phyloP scores from a whole-genome alignment of 1,284 basidiomycete genomes.

The Leccinum holopus region DNA sequence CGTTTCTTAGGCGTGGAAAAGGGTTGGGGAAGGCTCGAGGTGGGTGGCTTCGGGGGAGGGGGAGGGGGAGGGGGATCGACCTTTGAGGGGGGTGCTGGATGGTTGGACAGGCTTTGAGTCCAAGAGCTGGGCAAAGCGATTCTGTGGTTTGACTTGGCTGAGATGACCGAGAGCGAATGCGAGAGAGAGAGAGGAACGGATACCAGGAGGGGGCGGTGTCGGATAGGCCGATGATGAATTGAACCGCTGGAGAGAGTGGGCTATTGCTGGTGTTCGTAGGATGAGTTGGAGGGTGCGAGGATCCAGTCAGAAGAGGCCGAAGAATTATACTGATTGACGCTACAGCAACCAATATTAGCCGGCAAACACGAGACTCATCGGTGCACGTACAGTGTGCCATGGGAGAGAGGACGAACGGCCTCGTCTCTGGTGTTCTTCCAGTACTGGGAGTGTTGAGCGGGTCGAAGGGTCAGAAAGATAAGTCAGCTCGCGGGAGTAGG shows the following conservation, averaged over 20 bases:
- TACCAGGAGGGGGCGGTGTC: constrained; percentile 64
- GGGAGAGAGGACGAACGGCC: constrained; percentile 28
- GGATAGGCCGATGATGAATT: constrained; percentile 61
- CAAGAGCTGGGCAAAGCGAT: constrained; percentile 46
- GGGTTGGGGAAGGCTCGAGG: constrained; percentile 38
- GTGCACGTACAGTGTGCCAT: constrained; percentile 29
- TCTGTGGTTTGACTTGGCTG: constrained; percentile 33
- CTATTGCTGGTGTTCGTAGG: constrained; percentile 49
- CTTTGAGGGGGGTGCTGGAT: constrained; percentile 15
- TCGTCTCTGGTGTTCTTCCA: constrained; percentile 35
- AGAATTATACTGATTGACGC: constrained; percentile 40
- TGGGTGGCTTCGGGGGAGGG: constrained; percentile 9
- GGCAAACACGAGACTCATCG: background rate
- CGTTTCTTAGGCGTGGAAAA: constrained; percentile 44
- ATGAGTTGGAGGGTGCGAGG: constrained; percentile 41
- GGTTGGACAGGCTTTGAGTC: constrained; percentile 26
- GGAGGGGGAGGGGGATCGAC: constrained; percentile 6
- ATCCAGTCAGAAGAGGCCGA: constrained; percentile 38
- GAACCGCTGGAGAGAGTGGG: constrained; percentile 61
- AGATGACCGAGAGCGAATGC: constrained; percentile 66
- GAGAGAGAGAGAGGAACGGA: constrained; percentile 63
- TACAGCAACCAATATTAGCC: constrained; percentile 13
- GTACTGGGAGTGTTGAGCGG: constrained; percentile 32
- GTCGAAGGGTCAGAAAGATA: constrained; percentile 34
- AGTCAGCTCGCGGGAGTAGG: constrained; percentile 31